A percentile compares a stretch with the other conserved stretches of the same genome.
phyloP scores from a whole-genome alignment of 768 basidiomycete species.

The Suillus luteus region DNA sequence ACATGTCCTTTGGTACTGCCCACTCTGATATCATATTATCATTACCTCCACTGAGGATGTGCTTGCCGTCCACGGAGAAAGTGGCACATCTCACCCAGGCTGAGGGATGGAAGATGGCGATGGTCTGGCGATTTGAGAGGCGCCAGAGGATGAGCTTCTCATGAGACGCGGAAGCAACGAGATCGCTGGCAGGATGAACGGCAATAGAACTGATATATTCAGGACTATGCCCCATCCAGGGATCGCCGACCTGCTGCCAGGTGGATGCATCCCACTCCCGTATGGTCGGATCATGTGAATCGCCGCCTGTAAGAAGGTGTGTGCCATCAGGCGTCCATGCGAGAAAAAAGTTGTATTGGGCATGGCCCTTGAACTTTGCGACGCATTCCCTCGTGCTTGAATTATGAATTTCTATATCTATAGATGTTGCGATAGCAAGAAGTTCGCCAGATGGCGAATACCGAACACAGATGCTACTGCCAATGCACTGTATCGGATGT shows the following conservation, averaged over 20 bases:
- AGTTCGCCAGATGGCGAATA: neutral
- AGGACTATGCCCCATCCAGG: neutral
- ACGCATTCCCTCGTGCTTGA: neutral
- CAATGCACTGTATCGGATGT: neutral
- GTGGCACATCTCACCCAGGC: too few relatives aligned
- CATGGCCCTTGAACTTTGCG: neutral
- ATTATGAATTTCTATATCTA: neutral
- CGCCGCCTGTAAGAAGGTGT: slow-evolving; percentile 25
- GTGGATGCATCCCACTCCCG: neutral
- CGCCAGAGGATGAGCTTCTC: neutral
- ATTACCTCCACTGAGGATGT: too few relatives aligned
- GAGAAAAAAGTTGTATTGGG: neutral
- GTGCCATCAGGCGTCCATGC: neutral
- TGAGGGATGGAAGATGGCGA: too few relatives aligned
- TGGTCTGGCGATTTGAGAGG: too few relatives aligned
- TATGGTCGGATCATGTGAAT: neutral
- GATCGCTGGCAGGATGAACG: neutral
- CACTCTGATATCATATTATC: too few relatives aligned
- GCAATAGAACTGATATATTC: neutral
- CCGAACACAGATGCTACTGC: neutral
- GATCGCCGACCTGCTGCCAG: neutral
- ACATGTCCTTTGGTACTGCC: too few relatives aligned
- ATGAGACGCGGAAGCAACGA: neutral
- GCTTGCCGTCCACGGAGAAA: too few relatives aligned
- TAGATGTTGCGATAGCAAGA: neutral